Conservation (phyloP, 257 asterid genomes). For the Capsicum pubescens region DNA sequence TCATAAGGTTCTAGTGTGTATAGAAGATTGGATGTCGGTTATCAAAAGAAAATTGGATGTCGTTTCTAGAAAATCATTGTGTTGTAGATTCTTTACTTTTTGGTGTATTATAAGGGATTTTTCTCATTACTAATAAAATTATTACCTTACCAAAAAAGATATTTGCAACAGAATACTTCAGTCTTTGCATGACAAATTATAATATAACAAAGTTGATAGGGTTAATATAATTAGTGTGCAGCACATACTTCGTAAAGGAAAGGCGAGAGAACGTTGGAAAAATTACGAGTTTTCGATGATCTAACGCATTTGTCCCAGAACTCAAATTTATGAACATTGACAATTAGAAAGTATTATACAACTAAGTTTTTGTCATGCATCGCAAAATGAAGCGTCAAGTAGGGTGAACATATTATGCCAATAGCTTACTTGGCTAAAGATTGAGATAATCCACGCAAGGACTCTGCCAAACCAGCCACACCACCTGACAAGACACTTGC, state of each 20-base stretch:
- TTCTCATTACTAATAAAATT: not conserved
- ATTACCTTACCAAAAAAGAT: not conserved
- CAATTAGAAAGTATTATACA: not conserved
- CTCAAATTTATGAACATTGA: not conserved
- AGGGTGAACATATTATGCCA: not conserved
- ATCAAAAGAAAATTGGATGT: not conserved
- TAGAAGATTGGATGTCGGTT: not conserved
- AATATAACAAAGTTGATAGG: not conserved
- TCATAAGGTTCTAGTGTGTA: not conserved
- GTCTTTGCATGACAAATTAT: not conserved
- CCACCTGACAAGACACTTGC: conserved; percentile 70
- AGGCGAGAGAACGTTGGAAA: not conserved
- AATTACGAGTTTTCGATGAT: not conserved
- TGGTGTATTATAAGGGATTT: not conserved
- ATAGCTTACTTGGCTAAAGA: conserved; percentile 69
- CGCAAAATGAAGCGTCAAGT: not conserved
- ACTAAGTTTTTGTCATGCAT: conserved; percentile 28
- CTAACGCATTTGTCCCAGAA: not conserved
- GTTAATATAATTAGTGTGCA: not conserved
- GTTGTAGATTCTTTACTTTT: not conserved
- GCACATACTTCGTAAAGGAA: not conserved
- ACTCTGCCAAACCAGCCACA: conserved; percentile 61
- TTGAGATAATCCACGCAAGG: conserved; percentile 70
- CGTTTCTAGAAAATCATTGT: not conserved
- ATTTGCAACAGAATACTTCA: not conserved